phyloP scores from a whole-genome alignment of 257 asterid species.

The Solanum gracilifrons region DNA sequence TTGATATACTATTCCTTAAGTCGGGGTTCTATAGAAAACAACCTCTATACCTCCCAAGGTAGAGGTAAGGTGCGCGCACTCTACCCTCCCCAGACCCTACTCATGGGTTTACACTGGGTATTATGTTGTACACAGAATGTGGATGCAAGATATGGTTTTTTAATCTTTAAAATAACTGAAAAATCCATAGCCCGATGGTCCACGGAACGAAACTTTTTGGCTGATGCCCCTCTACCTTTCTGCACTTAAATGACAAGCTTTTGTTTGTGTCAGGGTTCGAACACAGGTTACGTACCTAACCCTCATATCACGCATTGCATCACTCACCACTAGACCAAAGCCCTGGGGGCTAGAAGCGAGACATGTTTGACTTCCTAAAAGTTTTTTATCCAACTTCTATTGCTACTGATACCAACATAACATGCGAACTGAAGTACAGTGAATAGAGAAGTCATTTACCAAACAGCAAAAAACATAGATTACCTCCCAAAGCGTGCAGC shows the following conservation, averaged over 20 bases:
- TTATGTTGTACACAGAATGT: not conserved
- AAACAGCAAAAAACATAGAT: constrained; percentile 1
- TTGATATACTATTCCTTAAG: not conserved
- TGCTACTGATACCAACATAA: not conserved
- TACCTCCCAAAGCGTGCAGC: constrained; percentile 79
- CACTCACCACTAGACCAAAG: not conserved
- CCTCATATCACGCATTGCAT: not conserved
- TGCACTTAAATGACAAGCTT: not conserved
- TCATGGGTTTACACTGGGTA: not conserved
- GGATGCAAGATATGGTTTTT: not conserved
- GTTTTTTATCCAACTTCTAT: not conserved
- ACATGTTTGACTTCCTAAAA: not conserved
- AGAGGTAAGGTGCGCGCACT: not conserved
- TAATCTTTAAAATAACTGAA: not conserved
- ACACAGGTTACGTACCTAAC: not conserved
- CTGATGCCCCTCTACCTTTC: not conserved
- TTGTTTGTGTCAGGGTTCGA: not conserved
- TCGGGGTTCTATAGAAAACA: not conserved
- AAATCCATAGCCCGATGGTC: not conserved
- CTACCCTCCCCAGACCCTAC: not conserved
- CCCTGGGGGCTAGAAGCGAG: not conserved
- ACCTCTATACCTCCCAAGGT: not conserved
- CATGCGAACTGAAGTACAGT: not conserved
- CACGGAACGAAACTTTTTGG: not conserved
- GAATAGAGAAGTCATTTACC: not conserved